phyloP scores from a whole-genome alignment of 2,329 filamentous ascomycete genomes.

The Colletotrichum trifolii region DNA sequence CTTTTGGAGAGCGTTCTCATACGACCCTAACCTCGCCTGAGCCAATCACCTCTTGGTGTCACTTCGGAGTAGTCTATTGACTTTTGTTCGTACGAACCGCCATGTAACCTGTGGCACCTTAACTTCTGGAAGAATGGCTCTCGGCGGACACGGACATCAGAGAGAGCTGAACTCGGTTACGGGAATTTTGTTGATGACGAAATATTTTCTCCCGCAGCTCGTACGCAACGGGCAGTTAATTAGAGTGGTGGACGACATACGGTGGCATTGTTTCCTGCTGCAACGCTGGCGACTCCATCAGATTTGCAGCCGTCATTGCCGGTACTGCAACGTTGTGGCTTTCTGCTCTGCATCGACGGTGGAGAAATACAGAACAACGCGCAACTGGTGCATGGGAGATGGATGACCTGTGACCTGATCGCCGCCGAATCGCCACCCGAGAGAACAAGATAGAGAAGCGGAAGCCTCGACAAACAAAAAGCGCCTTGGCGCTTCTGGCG shows the following conservation, averaged over 20 bases:
- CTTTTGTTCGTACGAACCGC: slow-evolving; percentile 27
- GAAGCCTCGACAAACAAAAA: neutral
- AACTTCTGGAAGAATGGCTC: slow-evolving; percentile 10
- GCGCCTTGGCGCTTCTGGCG: slow-evolving; percentile 5
- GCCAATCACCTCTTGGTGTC: slow-evolving; percentile 19
- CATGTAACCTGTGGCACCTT: slow-evolving; percentile 23
- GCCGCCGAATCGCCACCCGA: slow-evolving; percentile 8
- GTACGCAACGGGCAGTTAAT: slow-evolving; percentile 4
- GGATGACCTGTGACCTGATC: slow-evolving; percentile 22
- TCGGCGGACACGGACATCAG: neutral
- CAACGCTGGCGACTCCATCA: slow-evolving; percentile 17
- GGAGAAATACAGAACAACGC: slow-evolving; percentile 4
- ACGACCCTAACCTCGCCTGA: neutral
- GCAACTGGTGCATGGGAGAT: slow-evolving; percentile 3
- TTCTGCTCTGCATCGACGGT: slow-evolving; percentile 13
- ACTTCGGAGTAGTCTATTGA: slow-evolving; percentile 13
- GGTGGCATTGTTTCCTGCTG: neutral
- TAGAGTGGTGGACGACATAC: neutral
- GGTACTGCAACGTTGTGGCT: neutral
- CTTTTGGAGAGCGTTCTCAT: slow-evolving; percentile 16
- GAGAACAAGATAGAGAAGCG: neutral
- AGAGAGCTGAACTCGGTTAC: slow-evolving; percentile 15
- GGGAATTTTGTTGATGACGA: slow-evolving; percentile 1
- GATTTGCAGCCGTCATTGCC: slow-evolving; percentile 19
- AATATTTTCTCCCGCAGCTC: neutral